phyloP scores from a whole-genome alignment of 129 eudicot species.

The Helichrysum umbraculigerum region DNA sequence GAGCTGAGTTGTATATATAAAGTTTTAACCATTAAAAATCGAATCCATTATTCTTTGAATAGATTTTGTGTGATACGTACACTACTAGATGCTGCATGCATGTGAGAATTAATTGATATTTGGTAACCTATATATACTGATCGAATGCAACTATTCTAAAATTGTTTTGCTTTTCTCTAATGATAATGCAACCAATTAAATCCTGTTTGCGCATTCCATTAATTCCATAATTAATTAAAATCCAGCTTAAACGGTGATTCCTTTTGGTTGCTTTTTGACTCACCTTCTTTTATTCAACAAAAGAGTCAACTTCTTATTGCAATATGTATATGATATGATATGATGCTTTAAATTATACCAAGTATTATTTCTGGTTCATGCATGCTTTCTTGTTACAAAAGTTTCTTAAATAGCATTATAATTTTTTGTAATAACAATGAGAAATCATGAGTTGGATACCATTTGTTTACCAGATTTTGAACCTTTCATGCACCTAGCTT shows the following conservation, averaged over 20 bases:
- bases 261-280: conserved; percentile 1
- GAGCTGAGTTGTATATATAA: no score
- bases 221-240: no score
- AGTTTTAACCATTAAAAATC: no score
- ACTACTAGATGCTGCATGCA: no score
- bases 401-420: background rate
- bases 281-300: background rate
- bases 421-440: background rate
- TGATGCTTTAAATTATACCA: background rate
- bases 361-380: background rate
- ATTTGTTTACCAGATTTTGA: background rate
- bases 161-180: no score
- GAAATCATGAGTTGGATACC: conserved; percentile 3
- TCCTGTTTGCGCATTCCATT: background rate
- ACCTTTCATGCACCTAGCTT: background rate
- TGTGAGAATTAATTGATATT: no score
- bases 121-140: no score
- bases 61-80: no score
- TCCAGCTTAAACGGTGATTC: background rate
- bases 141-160: no score
- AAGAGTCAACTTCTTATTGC: background rate
- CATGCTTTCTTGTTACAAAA: background rate
- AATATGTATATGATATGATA: background rate
- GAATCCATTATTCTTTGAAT: no score
- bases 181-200: no score